These are phyloP conservation scores for Gossypium mustelinum DNA, from an alignment of 345 rosid species.

Conservation along the genomic window DNA sequence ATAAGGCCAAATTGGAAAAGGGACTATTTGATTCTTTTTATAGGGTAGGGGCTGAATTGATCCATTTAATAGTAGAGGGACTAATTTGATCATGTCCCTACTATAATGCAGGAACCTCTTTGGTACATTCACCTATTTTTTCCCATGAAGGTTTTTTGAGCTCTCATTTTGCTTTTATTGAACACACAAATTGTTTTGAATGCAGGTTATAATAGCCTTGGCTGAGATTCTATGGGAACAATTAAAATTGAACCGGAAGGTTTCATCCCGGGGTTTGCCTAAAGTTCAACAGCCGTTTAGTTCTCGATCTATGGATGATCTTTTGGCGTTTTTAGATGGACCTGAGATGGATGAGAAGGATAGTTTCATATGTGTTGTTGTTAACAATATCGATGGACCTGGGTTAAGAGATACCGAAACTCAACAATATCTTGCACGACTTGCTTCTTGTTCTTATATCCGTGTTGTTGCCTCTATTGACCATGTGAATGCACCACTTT, in stretches of 20 bases:
- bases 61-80: no score
- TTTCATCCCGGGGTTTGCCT: conserved; percentile 26
- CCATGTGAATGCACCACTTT: conserved; percentile 76
- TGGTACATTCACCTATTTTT: not conserved
- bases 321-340: conserved; percentile 54
- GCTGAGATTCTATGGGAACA: conserved; percentile 70
- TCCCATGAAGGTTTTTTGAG: not conserved
- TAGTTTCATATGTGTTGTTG: conserved; percentile 55
- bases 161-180: not conserved
- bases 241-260: conserved; percentile 44
- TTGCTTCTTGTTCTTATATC: conserved; percentile 74
- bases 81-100: no score
- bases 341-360: conserved; percentile 44
- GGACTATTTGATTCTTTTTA: no score
- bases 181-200: not conserved
- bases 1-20: no score
- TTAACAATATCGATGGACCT: conserved; percentile 92
- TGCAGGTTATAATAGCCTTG: conserved; percentile 55
- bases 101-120: no score
- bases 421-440: conserved; percentile 68
- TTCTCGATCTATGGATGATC: conserved; percentile 68
- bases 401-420: conserved; percentile 73
- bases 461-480: conserved; percentile 84
- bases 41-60: no score
- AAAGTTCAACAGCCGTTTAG: conserved; percentile 54